Evolutionary conservation across 441 rosid genomes (phyloP).

Genomic region (Lepidium campestre): DNA sequence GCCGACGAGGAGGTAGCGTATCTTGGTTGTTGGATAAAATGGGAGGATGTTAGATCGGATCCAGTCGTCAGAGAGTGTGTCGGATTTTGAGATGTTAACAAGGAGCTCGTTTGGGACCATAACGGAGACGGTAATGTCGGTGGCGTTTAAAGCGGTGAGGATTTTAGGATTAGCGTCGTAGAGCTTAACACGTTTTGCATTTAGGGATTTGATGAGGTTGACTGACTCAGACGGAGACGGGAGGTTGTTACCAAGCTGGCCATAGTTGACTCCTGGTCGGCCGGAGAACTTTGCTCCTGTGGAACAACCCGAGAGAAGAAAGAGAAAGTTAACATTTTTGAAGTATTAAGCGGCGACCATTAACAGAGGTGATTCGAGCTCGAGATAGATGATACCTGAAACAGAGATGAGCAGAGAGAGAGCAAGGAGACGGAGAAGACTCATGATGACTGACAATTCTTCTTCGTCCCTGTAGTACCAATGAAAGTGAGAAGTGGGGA

Average conservation of each 20-base stretch:
- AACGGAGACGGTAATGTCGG: conserved; percentile 57
- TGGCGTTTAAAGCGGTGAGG: conserved; percentile 53
- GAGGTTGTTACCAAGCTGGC: conserved; percentile 75
- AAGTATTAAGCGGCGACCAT: not conserved
- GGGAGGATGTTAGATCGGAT: conserved; percentile 52
- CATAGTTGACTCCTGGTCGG: conserved; percentile 70
- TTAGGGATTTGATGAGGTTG: conserved; percentile 54
- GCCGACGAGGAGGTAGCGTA: conserved; percentile 83
- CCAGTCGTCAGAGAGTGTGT: conserved; percentile 67
- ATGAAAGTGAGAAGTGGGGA: not conserved
- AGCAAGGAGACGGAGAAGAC: conserved; percentile 29
- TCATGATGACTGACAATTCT: conserved; percentile 19
- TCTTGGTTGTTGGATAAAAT: conserved; percentile 51
- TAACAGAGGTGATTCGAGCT: not conserved
- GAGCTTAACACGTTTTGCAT: conserved; percentile 69
- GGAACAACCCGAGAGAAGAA: not conserved
- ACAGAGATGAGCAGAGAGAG: conserved; percentile 32
- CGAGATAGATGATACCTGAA: conserved; percentile 30
- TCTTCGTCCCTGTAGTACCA: conserved; percentile 1
- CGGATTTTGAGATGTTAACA: conserved; percentile 44
- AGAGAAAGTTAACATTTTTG: not conserved
- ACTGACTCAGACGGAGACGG: conserved; percentile 56
- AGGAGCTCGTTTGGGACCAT: conserved; percentile 77
- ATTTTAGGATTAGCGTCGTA: conserved; percentile 71
- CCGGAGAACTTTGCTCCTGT: conserved; percentile 63